These are phyloP conservation scores for Aeschynomene evenia DNA, from an alignment of 306 rosid genomes.

Conservation along the genomic window DNA sequence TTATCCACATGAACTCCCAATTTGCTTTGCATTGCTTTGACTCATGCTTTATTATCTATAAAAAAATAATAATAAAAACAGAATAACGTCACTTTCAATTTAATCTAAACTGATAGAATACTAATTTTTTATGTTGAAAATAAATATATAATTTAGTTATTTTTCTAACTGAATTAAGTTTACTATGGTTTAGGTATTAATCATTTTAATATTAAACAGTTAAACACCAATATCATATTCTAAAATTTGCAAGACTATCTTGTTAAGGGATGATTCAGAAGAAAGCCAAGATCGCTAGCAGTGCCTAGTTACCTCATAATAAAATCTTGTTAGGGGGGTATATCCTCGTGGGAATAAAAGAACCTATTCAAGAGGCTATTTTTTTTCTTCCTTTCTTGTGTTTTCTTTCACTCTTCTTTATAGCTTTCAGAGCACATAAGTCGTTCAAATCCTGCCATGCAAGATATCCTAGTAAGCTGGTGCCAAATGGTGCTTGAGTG, in stretches of 20 bases:
- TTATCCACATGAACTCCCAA: no score
- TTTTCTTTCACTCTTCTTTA: neutral
- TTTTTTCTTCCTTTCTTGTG: neutral
- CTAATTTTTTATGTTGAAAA: neutral
- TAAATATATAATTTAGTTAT: neutral
- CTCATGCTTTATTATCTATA: no score
- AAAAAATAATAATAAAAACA: no score
- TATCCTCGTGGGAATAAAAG: no score
- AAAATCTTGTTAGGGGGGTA: no score
- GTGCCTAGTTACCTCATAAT: no score
- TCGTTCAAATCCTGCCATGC: neutral
- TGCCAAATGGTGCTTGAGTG: no score
- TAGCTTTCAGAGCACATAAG: neutral
- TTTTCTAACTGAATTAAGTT: no score
- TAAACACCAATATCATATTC: no score
- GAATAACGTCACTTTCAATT: neutral
- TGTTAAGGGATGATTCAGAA: neutral
- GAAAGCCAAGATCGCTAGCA: neutral
- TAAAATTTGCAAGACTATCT: neutral
- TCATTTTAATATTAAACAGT: no score
- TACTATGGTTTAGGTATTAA: no score
- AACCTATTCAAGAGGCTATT: neutral
- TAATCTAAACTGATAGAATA: neutral
- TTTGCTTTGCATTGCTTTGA: no score
- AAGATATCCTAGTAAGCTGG: neutral